Conservation (phyloP, 768 basidiomycete genomes). For the Hericium erinaceus region DNA sequence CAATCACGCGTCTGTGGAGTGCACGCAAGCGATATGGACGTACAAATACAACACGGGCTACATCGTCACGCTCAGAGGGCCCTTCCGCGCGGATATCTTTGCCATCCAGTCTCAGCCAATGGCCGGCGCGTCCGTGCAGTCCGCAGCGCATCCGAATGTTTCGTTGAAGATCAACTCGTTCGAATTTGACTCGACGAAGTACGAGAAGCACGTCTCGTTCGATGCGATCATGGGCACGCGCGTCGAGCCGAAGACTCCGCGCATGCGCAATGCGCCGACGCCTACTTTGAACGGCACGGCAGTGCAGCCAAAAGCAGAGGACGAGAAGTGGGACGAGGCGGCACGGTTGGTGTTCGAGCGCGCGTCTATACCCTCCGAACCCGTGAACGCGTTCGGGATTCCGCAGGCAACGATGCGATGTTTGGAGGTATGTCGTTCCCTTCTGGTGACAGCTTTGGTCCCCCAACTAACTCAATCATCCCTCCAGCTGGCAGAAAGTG, state of each 20-base stretch:
- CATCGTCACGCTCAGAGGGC: slow-evolving; percentile 66
- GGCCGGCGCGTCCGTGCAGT: slow-evolving; percentile 7
- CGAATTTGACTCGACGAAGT: slow-evolving; percentile 60
- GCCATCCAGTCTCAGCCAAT: slow-evolving; percentile 20
- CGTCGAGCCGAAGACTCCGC: slow-evolving; percentile 24
- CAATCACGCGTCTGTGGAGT: slow-evolving; percentile 49
- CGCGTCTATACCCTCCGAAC: slow-evolving; percentile 68
- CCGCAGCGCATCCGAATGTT: slow-evolving; percentile 12
- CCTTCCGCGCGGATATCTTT: slow-evolving; percentile 56
- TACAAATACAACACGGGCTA: slow-evolving; percentile 77
- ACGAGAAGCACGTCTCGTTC: slow-evolving; percentile 68
- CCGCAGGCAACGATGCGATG: slow-evolving; percentile 86
- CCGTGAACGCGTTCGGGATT: slow-evolving; percentile 83
- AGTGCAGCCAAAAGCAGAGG: slow-evolving; percentile 30
- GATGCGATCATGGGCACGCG: slow-evolving; percentile 51
- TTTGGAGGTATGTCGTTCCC: slow-evolving; percentile 49
- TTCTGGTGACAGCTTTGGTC: neutral
- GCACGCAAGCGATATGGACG: slow-evolving; percentile 68
- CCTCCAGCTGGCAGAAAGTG: slow-evolving; percentile 67
- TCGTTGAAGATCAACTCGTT: slow-evolving; percentile 63
- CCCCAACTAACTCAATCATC: neutral
- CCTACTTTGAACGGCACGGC: slow-evolving; percentile 18
- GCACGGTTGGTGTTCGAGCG: slow-evolving; percentile 49
- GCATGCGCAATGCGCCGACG: slow-evolving; percentile 8
- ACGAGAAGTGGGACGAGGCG: slow-evolving; percentile 52